These are phyloP conservation scores for Symbiodinium natans DNA, from an alignment of 73 alveolate genomes.

Conservation along the genomic window DNA sequence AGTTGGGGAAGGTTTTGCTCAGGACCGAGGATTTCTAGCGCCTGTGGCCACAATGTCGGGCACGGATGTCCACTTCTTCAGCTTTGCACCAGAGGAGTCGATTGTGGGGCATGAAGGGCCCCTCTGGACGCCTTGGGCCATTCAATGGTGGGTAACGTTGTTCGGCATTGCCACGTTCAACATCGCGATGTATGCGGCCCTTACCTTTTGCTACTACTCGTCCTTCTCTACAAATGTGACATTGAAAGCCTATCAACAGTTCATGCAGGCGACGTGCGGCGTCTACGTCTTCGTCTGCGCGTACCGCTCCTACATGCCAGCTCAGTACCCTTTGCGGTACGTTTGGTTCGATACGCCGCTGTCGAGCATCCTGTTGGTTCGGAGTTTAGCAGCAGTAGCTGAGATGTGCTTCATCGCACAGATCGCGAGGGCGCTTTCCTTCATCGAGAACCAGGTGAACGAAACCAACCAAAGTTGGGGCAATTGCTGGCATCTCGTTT, in stretches of 20 bases:
- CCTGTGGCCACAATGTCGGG: background rate
- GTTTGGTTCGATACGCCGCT: conserved; percentile 24
- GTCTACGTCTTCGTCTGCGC: conserved; percentile 18
- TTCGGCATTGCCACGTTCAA: conserved; percentile 34
- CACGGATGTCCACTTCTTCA: conserved; percentile 14
- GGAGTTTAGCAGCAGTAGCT: conserved; percentile 24
- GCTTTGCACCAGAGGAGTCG: background rate
- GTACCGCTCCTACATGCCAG: conserved; percentile 31
- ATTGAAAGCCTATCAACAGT: conserved; percentile 2
- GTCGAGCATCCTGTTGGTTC: conserved; percentile 15
- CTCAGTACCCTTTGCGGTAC: background rate
- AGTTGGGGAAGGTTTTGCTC: background rate
- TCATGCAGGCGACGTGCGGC: conserved; percentile 1
- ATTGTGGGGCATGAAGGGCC: conserved; percentile 29
- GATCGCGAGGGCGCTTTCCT: conserved; percentile 26
- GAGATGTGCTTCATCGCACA: conserved; percentile 34
- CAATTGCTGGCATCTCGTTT: background rate
- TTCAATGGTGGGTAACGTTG: conserved; percentile 13
- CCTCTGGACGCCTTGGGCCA: conserved; percentile 28
- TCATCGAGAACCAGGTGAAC: conserved; percentile 33
- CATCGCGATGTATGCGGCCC: conserved; percentile 7
- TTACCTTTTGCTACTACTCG: background rate
- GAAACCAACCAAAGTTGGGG: conserved; percentile 43
- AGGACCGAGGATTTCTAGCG: background rate
- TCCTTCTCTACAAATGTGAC: conserved; percentile 21